A percentile compares a stretch with the other conserved stretches of the same genome.
phyloP scores from a whole-genome alignment of 805 yeast species.

The Pichia californica region DNA sequence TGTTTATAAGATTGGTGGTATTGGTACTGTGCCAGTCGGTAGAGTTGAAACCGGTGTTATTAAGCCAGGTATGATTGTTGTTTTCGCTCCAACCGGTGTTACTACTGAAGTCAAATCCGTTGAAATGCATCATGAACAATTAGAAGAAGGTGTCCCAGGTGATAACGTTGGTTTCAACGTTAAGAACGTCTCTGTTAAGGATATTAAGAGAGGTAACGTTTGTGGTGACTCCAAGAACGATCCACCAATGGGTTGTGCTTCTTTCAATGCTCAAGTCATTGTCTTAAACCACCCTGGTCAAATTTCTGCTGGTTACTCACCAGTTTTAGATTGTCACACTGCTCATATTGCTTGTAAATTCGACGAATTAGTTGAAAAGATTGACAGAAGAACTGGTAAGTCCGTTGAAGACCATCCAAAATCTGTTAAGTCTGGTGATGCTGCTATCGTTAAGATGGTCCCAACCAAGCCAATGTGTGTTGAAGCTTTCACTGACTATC shows the following conservation, averaged over 20 bases:
- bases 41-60: constrained; percentile 90
- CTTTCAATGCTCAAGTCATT: constrained; percentile 73
- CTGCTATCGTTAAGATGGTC: constrained; percentile 87
- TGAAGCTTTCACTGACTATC: constrained; percentile 90
- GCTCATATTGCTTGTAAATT: constrained; percentile 90
- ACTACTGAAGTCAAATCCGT: constrained; percentile 88
- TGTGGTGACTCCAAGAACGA: constrained; percentile 87
- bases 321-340: constrained; percentile 89
- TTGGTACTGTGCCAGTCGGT: constrained; percentile 90
- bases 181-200: constrained; percentile 85
- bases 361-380: constrained; percentile 75
- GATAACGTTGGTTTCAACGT: constrained; percentile 89
- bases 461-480: constrained; percentile 92
- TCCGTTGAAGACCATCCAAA: constrained; percentile 83
- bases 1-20: constrained; percentile 91
- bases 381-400: constrained; percentile 93
- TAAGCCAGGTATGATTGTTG: constrained; percentile 77
- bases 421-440: constrained; percentile 93
- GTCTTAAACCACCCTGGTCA: constrained; percentile 92
- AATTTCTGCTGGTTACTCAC: constrained; percentile 84
- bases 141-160: constrained; percentile 79
- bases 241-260: constrained; percentile 73
- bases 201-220: constrained; percentile 89
- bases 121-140: constrained; percentile 81
- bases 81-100: constrained; percentile 76